A percentile compares a stretch with the other conserved stretches of the same genome.
Evolutionary conservation across 805 yeast species (phyloP).

Genomic region (baker's yeast (Saccharomyces cerevisiae)): DNA sequence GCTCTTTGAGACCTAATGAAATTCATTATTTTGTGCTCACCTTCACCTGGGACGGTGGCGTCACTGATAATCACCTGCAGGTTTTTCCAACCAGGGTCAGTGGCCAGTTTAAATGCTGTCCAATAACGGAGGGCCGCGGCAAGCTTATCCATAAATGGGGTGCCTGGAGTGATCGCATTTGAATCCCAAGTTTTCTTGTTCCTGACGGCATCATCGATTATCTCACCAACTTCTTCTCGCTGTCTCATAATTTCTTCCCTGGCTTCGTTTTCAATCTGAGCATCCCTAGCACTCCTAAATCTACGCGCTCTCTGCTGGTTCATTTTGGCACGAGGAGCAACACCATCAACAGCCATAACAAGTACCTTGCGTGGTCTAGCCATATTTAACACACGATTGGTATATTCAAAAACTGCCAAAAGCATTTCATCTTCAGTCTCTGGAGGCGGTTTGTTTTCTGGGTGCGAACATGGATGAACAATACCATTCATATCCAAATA

Average conservation of each 20-base stretch:
- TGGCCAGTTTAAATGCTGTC: conserved; percentile 80
- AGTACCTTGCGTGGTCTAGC: conserved; percentile 91
- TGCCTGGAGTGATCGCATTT: conserved; percentile 96
- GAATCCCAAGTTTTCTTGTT: conserved; percentile 85
- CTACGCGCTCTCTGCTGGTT: conserved; percentile 93
- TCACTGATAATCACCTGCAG: conserved; percentile 87
- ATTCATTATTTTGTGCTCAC: conserved; percentile 97
- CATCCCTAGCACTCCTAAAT: conserved; percentile 86
- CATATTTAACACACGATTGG: conserved; percentile 85
- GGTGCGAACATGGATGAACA: conserved; percentile 98
- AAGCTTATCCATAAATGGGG: conserved; percentile 90
- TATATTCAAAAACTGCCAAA: conserved; percentile 83
- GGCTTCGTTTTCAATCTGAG: conserved; percentile 67
- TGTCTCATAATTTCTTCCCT: conserved; percentile 39
- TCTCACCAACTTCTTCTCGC: conserved; percentile 41
- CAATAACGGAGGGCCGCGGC: conserved; percentile 81
- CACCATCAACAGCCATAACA: conserved; percentile 97
- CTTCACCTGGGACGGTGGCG: conserved; percentile 98
- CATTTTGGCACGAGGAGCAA: conserved; percentile 97
- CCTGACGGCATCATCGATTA: conserved; percentile 66
- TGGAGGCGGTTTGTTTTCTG: conserved; percentile 93
- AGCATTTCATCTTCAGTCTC: conserved; percentile 96
- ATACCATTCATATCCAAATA: conserved; percentile 98
- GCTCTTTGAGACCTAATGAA: conserved; percentile 85
- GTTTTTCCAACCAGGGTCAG: conserved; percentile 90